Conservation (phyloP, 352 stramenopile species). For the Phytophthora brassicae region DNA sequence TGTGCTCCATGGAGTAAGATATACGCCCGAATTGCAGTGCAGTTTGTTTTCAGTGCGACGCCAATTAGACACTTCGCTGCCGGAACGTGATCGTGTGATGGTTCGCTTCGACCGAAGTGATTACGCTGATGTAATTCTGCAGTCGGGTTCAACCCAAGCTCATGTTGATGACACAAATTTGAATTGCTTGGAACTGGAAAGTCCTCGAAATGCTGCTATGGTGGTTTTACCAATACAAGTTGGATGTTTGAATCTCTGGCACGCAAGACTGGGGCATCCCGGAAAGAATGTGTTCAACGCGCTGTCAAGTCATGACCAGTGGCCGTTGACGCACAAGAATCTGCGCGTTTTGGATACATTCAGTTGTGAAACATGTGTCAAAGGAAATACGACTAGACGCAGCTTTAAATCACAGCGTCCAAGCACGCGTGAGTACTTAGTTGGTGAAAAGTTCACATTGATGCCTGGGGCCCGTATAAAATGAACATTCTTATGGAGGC, state of each 20-base stretch:
- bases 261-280: not conserved
- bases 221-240: not conserved
- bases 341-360: not conserved
- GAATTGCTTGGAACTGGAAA: not conserved
- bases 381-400: conserved; percentile 1
- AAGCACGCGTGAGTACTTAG: conserved; percentile 1
- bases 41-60: conserved; percentile 7
- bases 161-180: conserved; percentile 2
- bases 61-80: not conserved
- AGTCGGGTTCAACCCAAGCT: not conserved
- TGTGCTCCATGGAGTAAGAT: conserved; percentile 1
- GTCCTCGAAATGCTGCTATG: not conserved
- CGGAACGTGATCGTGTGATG: not conserved
- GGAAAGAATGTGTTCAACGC: conserved; percentile 2
- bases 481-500: not conserved
- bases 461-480: not conserved
- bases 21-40: not conserved
- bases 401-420: not conserved
- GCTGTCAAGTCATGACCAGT: conserved; percentile 3
- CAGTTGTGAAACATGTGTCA: conserved; percentile 7
- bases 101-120: conserved; percentile 1
- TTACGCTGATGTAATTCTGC: conserved; percentile 1
- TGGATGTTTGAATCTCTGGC: not conserved
- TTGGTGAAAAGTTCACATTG: not conserved
- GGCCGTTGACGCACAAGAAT: not conserved